Evolutionary conservation across 2,329 filamentous ascomycete species (phyloP), one percentile per base, ranked within the genome.

Genomic region (Huntiella abstrusa): DNA sequence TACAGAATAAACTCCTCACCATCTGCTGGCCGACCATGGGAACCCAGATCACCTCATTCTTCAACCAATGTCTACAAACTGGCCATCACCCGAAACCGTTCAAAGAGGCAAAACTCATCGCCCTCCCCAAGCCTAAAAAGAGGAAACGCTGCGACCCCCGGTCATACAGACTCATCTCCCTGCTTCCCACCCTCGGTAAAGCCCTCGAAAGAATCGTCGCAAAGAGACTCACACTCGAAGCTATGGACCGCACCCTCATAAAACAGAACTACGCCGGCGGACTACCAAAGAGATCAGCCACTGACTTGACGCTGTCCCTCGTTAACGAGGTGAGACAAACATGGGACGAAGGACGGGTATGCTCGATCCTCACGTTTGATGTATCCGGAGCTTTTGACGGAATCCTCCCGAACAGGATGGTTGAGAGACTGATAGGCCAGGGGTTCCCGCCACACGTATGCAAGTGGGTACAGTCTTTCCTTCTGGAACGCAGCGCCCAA

Each of bases 101-200:
- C 11, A 32, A 45, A 10, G 34, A 10, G 16, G 17, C 16, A 5
- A 33, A 32, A 12, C 15, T 39, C 4, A 16, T 39, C n/a, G 12
- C 34, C 6, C 7, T 45, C 3, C 43, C 16, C 3, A 45, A 45
- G 12, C n/a, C 49, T 1, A 48, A 52, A 11, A 52, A 52, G 12
- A 48, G 52, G 43, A 47, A 57, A 45, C 49, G 52, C 7, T 51
- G 45, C 5, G 43, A 33, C 2, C 51, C 51, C 4, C 39, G 49
- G n/a, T 52, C 52, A 17, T 58, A 48, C 51, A 49, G 53, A 10
- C 53, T 50, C 3, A 57, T 57, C 34, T 55, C 54, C 40, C 52
- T 58, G 11, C 53, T 57, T 4, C 55, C 51, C 3, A 55, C 41
- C 32, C 51, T 59, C 2, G 50, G 54, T n/a, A 58, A 58, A 46